A percentile compares a stretch with the other conserved stretches of the same genome.
phyloP scores from a whole-genome alignment of 441 rosid species.

The Isatis lusitanica region DNA sequence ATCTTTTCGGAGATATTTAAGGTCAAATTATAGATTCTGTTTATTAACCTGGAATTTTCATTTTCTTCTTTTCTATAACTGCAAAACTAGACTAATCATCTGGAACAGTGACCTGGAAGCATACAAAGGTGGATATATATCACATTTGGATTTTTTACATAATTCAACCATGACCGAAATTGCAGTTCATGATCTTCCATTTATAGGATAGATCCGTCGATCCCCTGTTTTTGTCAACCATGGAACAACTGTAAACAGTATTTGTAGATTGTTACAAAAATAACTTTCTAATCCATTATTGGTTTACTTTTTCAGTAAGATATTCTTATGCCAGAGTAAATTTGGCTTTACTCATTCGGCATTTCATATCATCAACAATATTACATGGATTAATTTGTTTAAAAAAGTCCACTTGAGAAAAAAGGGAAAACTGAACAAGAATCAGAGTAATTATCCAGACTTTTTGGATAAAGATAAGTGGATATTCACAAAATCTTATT shows the following conservation, averaged over 20 bases:
- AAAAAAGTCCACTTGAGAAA: background rate
- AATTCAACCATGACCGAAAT: background rate
- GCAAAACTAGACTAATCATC: background rate
- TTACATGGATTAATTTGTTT: background rate
- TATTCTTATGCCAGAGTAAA: background rate
- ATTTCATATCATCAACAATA: background rate
- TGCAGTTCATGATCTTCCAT: background rate
- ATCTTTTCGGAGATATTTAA: background rate
- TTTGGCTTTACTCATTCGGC: background rate
- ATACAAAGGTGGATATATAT: background rate
- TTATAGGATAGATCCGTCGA: background rate
- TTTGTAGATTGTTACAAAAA: background rate
- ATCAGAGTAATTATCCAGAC: background rate
- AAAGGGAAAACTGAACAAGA: background rate
- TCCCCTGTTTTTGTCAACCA: background rate
- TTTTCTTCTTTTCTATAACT: background rate
- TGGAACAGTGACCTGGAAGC: background rate
- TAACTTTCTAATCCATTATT: background rate
- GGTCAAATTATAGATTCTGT: background rate
- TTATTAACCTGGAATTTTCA: background rate
- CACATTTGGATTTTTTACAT: background rate
- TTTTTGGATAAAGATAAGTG: slow-evolving; percentile 15
- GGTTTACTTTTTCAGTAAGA: background rate
- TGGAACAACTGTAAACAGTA: background rate
- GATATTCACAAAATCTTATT: background rate